Evolutionary conservation across 2,329 filamentous ascomycete genomes (phyloP).

Genomic region (Pseudogymnoascus sp.): DNA sequence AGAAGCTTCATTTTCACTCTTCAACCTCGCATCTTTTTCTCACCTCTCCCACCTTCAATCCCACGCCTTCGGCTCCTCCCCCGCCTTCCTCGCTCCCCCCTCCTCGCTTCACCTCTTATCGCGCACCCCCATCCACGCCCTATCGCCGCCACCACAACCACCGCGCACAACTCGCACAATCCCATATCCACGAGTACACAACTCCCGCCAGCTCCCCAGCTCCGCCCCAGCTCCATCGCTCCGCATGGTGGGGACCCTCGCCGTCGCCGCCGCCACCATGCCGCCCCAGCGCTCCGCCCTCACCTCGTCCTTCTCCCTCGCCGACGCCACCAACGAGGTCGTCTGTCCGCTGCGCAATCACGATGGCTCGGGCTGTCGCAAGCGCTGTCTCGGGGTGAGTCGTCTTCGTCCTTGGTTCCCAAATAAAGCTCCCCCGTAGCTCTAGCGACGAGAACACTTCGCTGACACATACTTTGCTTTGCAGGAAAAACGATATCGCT

Average conservation of each 20-base stretch:
- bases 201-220: neutral
- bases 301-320: slow-evolving; percentile 84
- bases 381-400: slow-evolving; percentile 97
- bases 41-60: neutral
- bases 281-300: slow-evolving; percentile 71
- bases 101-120: slow-evolving; percentile 2
- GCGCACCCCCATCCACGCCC: neutral
- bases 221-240: slow-evolving; percentile 8
- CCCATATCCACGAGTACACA: neutral
- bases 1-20: neutral
- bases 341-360: slow-evolving; percentile 93
- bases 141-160: neutral
- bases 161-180: neutral
- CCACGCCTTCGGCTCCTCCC: neutral
- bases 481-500: slow-evolving; percentile 91
- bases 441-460: slow-evolving; percentile 4
- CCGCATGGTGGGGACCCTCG: slow-evolving; percentile 46
- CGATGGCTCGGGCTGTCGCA: slow-evolving; percentile 93
- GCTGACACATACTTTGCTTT: slow-evolving; percentile 20
- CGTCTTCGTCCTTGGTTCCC: slow-evolving; percentile 18
- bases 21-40: neutral
- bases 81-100: neutral
- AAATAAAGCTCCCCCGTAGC: neutral
- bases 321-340: slow-evolving; percentile 89
- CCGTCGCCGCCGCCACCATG: slow-evolving; percentile 45